Evolutionary conservation across 345 rosid genomes (phyloP), one percentile per base, ranked within the genome.

Genomic region (Aquilaria sinensis): DNA sequence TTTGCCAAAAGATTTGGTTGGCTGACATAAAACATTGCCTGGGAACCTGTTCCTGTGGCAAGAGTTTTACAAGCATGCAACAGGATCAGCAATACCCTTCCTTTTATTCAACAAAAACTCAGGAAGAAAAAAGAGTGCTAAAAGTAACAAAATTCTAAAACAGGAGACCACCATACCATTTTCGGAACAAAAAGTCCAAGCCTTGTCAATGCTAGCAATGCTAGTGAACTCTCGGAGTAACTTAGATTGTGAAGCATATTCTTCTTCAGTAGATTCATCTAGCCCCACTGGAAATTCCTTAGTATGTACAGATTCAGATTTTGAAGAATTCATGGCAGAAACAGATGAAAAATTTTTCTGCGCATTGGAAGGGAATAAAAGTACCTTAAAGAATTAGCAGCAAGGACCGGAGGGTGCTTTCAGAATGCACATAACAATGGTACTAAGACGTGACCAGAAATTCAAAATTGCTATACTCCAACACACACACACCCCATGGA

Each of bases 1-100:
- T 94, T 87, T 46, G 87, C 95, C 79, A 85, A 61, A 58, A 90
- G 85, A 68, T 88, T 83, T 6, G 96, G 78, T 80, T 85, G 99
- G 75, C 96, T 85, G 61, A 90, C 61, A 1, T 75, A 81, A 77
- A 94, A 84, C 85, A 94, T 81, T 57, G 82, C 93, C 76, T 71
- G 81, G 58, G 93, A 62, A 14, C 78, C 91, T 31, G 48, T 31
- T 68, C 81, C 84, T 86, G 74, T 67, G 72, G 56, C 57, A 66
- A 72, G 31, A 56, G 56, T 69, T 67, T 62, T 9, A 61, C 31
- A 23, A 47, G 41, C 29, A 46, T 47, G 53, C 13, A 53, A 10
- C 41, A 3, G 49, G 34, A 32, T 70, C 61, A 67, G 31, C 2
- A 7, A 30, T 5, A 30, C 43, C 2, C 5, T 10, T 57, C 31